phyloP scores from a whole-genome alignment of 208 protist genomes.

The Paratrypanosoma confusum region DNA sequence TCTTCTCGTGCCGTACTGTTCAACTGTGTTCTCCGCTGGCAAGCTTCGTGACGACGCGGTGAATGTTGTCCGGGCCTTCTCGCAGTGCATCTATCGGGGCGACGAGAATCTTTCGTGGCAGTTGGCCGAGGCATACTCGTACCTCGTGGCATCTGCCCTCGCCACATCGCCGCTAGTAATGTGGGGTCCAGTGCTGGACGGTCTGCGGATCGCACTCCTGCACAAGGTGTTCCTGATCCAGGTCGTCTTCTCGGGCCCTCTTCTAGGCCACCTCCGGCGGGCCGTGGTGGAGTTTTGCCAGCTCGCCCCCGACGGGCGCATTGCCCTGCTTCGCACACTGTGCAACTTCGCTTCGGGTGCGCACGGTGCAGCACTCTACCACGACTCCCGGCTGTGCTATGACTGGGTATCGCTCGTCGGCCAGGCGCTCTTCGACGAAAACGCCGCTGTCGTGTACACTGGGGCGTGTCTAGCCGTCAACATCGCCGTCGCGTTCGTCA shows the following conservation, averaged over 20 bases:
- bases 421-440: slow-evolving; percentile 39
- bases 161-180: slow-evolving; percentile 22
- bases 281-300: slow-evolving; percentile 38
- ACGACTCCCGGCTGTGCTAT: slow-evolving; percentile 18
- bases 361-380: slow-evolving; percentile 44
- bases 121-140: slow-evolving; percentile 26
- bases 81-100: slow-evolving; percentile 14
- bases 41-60: not conserved
- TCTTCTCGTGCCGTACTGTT: slow-evolving; percentile 30
- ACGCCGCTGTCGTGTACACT: slow-evolving; percentile 47
- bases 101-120: slow-evolving; percentile 22
- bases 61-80: slow-evolving; percentile 1
- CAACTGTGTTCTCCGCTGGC: too few species aligned
- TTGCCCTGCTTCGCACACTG: slow-evolving; percentile 54
- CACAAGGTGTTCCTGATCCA: slow-evolving; percentile 37
- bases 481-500: slow-evolving; percentile 33
- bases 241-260: slow-evolving; percentile 28
- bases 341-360: slow-evolving; percentile 50
- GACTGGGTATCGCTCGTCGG: slow-evolving; percentile 57
- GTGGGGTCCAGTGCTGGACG: slow-evolving; percentile 68
- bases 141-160: slow-evolving; percentile 29
- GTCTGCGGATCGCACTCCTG: slow-evolving; percentile 50
- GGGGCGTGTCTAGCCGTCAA: slow-evolving; percentile 62
- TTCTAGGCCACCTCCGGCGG: slow-evolving; percentile 34
- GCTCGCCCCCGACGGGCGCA: slow-evolving; percentile 36